Percentiles rank a stretch among this genome's conserved stretches.
These are phyloP conservation scores for Beauveria medogensis DNA, from an alignment of 2,329 filamentous ascomycete species.

Conservation along the genomic window DNA sequence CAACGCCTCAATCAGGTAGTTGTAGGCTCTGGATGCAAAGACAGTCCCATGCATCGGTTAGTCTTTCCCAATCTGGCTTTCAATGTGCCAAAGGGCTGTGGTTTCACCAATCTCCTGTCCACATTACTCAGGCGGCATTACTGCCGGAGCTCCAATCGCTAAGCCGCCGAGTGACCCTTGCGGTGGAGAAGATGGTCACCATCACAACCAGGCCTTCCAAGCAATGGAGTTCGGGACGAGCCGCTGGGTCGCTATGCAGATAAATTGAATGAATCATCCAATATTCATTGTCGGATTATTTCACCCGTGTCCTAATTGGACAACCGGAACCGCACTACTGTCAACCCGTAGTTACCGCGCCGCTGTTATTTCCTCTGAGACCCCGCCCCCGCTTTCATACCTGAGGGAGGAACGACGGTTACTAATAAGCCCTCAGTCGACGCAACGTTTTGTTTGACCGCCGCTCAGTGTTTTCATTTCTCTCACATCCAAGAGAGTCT, in stretches of 20 bases:
- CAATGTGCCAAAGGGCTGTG: background rate
- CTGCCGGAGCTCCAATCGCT: background rate
- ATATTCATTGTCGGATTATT: background rate
- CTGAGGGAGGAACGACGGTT: background rate
- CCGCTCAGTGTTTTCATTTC: background rate
- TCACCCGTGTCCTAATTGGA: background rate
- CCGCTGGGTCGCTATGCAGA: background rate
- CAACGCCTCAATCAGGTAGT: background rate
- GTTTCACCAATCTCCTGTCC: background rate
- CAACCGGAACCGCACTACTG: background rate
- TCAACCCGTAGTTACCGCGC: background rate
- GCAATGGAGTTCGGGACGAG: constrained; percentile 1
- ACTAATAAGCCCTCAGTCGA: constrained; percentile 2
- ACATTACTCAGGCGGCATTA: background rate
- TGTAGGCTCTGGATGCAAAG: background rate
- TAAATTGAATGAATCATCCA: background rate
- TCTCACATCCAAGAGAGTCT: background rate
- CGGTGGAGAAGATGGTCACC: constrained; percentile 1
- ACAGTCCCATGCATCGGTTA: background rate
- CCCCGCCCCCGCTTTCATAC: constrained; percentile 9
- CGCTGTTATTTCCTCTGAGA: background rate
- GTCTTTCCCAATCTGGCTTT: background rate
- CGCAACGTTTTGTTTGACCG: background rate
- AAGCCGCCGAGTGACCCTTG: background rate
- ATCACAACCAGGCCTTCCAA: background rate